phyloP scores from a whole-genome alignment of 805 yeast genomes.

The Candida easanensis region DNA sequence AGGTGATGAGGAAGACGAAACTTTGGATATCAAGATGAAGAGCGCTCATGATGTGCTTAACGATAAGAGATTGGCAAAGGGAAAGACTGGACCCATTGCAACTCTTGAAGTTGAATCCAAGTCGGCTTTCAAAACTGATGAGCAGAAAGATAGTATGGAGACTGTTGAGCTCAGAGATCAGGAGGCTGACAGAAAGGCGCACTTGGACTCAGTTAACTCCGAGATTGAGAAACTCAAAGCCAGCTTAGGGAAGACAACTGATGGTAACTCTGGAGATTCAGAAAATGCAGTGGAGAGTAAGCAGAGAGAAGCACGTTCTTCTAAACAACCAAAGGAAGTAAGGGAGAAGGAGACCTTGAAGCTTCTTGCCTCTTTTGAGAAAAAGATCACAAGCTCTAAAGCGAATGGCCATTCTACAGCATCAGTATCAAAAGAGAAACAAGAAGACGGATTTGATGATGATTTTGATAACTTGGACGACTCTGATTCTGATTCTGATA shows the following conservation, averaged over 20 bases:
- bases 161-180: too few relatives aligned
- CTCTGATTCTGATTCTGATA: slow-evolving; percentile 20
- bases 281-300: too few relatives aligned
- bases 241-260: background rate
- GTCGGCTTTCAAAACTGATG: too few relatives aligned
- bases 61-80: slow-evolving; percentile 24
- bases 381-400: slow-evolving; percentile 16
- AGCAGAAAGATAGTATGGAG: too few relatives aligned
- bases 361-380: slow-evolving; percentile 27
- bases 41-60: slow-evolving; percentile 40
- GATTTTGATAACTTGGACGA: slow-evolving; percentile 25
- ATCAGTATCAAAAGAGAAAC: background rate
- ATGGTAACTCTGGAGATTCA: background rate
- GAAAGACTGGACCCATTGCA: background rate
- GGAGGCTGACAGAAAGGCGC: background rate
- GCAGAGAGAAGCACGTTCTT: background rate
- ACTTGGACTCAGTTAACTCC: background rate
- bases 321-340: slow-evolving; percentile 1
- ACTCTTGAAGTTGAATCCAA: background rate
- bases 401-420: background rate
- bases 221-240: slow-evolving; percentile 4
- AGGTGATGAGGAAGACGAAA: slow-evolving; percentile 22
- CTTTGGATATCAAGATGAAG: slow-evolving; percentile 35
- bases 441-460: slow-evolving; percentile 12
- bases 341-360: slow-evolving; percentile 29